Conservation (phyloP, 1,284 basidiomycete species). For the Violaceomyces palustris region DNA sequence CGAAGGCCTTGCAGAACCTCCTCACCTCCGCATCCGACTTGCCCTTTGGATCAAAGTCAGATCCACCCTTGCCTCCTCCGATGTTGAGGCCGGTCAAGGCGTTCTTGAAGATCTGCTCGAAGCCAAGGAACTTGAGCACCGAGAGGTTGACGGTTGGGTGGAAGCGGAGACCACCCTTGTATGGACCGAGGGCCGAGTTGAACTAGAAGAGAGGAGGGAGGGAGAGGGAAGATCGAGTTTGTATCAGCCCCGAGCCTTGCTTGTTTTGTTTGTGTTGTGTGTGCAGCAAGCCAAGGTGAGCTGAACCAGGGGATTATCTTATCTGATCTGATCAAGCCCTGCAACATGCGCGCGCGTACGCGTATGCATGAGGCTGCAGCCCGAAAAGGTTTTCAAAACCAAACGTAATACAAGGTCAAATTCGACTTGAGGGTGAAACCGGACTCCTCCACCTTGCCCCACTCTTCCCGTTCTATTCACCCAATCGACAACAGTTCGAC, state of each 20-base stretch:
- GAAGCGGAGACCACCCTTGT: conserved; percentile 76
- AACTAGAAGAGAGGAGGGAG: conserved; percentile 59
- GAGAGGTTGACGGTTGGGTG: conserved; percentile 77
- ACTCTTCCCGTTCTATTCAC: no score
- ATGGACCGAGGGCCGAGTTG: conserved; percentile 76
- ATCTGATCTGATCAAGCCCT: no score
- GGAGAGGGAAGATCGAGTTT: conserved; percentile 2
- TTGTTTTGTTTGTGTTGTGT: no score
- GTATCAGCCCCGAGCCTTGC: neutral
- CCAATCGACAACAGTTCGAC: no score
- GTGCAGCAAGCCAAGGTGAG: no score
- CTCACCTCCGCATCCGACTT: conserved; percentile 72
- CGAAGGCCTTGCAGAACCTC: conserved; percentile 60
- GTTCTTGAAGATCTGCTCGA: conserved; percentile 80
- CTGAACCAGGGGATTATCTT: no score
- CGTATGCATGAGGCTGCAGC: no score
- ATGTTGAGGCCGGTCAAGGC: conserved; percentile 72
- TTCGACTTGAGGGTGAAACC: no score
- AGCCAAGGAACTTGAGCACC: conserved; percentile 79
- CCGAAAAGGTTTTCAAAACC: no score
- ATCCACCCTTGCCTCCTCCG: conserved; percentile 63
- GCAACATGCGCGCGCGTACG: no score
- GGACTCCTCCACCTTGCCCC: no score
- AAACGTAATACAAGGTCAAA: no score
- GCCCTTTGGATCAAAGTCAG: conserved; percentile 76